Evolutionary conservation across 2,329 filamentous ascomycete genomes (phyloP).

Genomic region (Helminthosporium solani): DNA sequence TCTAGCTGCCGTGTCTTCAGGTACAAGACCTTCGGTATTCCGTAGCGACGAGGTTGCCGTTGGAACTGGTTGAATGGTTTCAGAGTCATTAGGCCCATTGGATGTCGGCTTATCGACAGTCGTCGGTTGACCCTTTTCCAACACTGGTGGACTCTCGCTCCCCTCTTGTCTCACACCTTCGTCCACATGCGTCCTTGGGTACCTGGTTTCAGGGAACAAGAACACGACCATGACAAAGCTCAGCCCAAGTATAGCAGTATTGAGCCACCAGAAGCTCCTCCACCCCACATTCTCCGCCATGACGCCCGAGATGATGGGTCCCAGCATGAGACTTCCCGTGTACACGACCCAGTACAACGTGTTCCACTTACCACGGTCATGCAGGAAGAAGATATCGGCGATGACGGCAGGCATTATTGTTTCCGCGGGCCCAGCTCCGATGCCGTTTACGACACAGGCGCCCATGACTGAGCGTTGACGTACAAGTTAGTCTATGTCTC

Average conservation of each 20-base stretch:
- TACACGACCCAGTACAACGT: slow-evolving; percentile 63
- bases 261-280: slow-evolving; percentile 67
- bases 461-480: too few species aligned
- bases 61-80: slow-evolving; percentile 27
- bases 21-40: slow-evolving; percentile 24
- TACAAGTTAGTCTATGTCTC: too few species aligned
- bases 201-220: slow-evolving; percentile 65
- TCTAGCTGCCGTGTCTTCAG: slow-evolving; percentile 44
- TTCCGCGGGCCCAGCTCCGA: slow-evolving; percentile 63
- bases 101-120: slow-evolving; percentile 13
- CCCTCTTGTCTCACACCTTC: slow-evolving; percentile 15
- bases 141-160: slow-evolving; percentile 1
- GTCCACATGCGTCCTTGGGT: slow-evolving; percentile 49
- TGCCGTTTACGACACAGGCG: slow-evolving; percentile 61
- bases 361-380: slow-evolving; percentile 64
- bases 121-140: slow-evolving; percentile 19
- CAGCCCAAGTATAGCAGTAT: slow-evolving; percentile 55
- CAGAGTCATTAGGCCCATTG: slow-evolving; percentile 15
- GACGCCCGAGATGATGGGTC: slow-evolving; percentile 58
- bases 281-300: slow-evolving; percentile 62
- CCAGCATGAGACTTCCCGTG: slow-evolving; percentile 62
- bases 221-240: slow-evolving; percentile 56
- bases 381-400: slow-evolving; percentile 65
- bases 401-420: slow-evolving; percentile 64
- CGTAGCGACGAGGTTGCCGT: slow-evolving; percentile 20